These are phyloP conservation scores for Rutstroemia sp. DNA, from an alignment of 2,329 filamentous ascomycete species.

Conservation along the genomic window DNA sequence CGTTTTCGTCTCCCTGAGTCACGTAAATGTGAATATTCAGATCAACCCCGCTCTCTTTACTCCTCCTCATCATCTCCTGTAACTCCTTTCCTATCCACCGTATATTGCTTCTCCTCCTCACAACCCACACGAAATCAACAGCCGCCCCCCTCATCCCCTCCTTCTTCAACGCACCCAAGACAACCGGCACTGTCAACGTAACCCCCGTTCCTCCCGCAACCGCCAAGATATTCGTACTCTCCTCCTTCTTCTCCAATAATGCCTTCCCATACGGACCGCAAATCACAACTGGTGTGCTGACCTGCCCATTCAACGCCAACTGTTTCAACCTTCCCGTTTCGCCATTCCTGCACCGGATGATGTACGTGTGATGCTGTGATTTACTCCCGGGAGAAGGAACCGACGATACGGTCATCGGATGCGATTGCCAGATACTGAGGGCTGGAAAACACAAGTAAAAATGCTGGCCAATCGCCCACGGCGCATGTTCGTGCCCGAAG, in stretches of 20 bases:
- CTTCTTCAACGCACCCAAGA: slow-evolving; percentile 36
- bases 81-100: slow-evolving; percentile 54
- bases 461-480: slow-evolving; percentile 60
- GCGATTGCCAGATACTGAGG: slow-evolving; percentile 66
- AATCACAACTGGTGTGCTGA: background rate
- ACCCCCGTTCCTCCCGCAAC: slow-evolving; percentile 53
- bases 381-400: slow-evolving; percentile 48
- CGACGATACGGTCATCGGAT: slow-evolving; percentile 71
- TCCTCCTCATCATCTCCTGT: slow-evolving; percentile 35
- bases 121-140: slow-evolving; percentile 58
- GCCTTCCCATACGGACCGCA: slow-evolving; percentile 1
- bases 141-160: slow-evolving; percentile 13
- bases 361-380: slow-evolving; percentile 44
- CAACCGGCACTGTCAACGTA: slow-evolving; percentile 46
- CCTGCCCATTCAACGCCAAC: slow-evolving; percentile 25
- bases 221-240: slow-evolving; percentile 40
- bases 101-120: slow-evolving; percentile 46
- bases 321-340: slow-evolving; percentile 38
- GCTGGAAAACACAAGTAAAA: slow-evolving; percentile 70
- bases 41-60: slow-evolving; percentile 32
- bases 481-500: slow-evolving; percentile 61
- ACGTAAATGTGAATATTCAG: slow-evolving; percentile 51
- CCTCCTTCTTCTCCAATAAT: slow-evolving; percentile 24
- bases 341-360: slow-evolving; percentile 50
- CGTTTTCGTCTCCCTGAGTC: slow-evolving; percentile 33